Base-by-base conservation (phyloP, 371 early-diverging fungal genomes). In the Mortierella sp. region DNA sequence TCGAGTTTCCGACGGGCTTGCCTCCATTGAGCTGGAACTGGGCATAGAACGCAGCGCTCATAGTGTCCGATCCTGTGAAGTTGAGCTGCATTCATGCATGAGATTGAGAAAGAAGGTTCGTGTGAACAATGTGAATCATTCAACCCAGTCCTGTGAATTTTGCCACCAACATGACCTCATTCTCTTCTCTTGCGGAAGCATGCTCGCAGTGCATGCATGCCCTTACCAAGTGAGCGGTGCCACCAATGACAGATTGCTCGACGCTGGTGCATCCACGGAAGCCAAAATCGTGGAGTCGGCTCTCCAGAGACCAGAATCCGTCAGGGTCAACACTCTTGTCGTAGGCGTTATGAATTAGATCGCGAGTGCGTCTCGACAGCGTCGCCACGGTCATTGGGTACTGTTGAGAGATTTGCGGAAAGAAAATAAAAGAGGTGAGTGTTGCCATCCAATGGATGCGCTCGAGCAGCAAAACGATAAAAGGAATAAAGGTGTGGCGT, bases 251-350 rank as follows among this genome's bases (percentile, higher is more conserved):
- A 26, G 95, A 90, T 84, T 97, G 96, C 81, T 97, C 97, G 1
- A 96, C 93, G n/a, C 90, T 91, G 0, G 97, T 95, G 89, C 96
- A 96, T 2, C 93, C 97, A 53, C 97, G 94, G 88, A 96, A 97
- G 4, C 97, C 97, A 85, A 96, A 97, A 81, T 97, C 97, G 75
- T 97, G 96, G 59, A 97, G 88, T 14, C 95, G 91, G 75, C 93
- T 90, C 73, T 89, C 89, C 13, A 92, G 70, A 0, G 90, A 77
- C 86, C 84, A 89, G 50, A 82, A 87, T 11, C 80, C 81, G 1
- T 87, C 89, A 16, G 86, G 87, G 72, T 95, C 96, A 3, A 95
- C 96, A 26, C 93, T 90, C 72, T 87, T 75, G 24, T 86, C 86
- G 87, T 93, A 96, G 3, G 88, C 83, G 8, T 85, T 77, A 40